A percentile compares a stretch with the other conserved stretches of the same genome.
Conservation (phyloP, 2,329 filamentous ascomycete genomes). For the Fusarium bactridioides region DNA sequence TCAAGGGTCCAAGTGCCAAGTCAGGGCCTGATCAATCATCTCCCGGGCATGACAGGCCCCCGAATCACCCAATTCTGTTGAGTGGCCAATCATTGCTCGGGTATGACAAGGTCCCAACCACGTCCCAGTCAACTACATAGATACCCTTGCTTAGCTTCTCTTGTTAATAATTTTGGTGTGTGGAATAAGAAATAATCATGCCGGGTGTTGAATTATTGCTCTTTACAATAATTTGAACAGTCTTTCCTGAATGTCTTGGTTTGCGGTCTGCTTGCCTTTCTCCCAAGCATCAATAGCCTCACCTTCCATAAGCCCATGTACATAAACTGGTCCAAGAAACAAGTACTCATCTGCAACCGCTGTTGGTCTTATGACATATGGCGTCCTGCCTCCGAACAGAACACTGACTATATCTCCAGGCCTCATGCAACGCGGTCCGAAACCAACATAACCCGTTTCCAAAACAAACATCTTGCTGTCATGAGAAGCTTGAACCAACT, state of each 20-base stretch:
- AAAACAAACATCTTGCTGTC: background rate
- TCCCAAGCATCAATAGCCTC: background rate
- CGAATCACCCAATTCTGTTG: background rate
- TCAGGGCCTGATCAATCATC: background rate
- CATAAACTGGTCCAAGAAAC: background rate
- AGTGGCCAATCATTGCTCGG: background rate
- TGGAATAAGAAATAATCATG: background rate
- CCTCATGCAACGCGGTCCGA: background rate
- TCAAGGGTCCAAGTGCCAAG: background rate
- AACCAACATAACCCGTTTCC: background rate
- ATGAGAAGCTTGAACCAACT: accelerated
- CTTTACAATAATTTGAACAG: background rate
- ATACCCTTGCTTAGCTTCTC: background rate
- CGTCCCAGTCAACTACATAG: no score
- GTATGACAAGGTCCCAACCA: background rate
- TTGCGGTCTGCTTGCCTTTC: accelerated
- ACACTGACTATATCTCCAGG: background rate
- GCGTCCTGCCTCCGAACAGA: background rate
- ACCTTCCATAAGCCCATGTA: background rate
- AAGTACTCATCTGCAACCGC: accelerated
- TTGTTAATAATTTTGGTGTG: background rate
- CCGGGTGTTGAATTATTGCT: no score
- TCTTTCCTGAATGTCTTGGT: background rate
- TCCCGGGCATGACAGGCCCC: background rate
- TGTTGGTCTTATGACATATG: background rate